Evolutionary conservation across 225 moss, liverwort and hornwort genomes (phyloP).

Genomic region (Pseudoscleropodium purum): DNA sequence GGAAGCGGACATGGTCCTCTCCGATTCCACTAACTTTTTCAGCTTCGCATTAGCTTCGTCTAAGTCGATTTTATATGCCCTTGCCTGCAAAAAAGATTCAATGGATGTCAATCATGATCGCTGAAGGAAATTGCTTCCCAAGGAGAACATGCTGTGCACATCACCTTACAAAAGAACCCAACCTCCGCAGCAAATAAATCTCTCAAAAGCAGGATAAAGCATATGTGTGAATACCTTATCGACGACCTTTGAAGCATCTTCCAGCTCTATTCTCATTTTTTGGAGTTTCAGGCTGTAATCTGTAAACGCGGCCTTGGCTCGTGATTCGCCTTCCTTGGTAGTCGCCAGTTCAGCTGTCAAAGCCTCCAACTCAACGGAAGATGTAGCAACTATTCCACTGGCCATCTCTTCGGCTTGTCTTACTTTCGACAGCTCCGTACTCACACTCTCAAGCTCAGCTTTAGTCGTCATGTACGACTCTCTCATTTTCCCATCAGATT

Average conservation of each 20-base stretch:
- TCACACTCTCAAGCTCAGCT: constrained; percentile 36
- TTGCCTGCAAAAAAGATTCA: constrained; percentile 25
- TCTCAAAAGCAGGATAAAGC: neutral
- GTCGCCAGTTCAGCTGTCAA: constrained; percentile 23
- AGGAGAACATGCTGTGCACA: neutral
- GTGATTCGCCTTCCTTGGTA: constrained; percentile 39
- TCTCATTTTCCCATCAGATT: constrained; percentile 17
- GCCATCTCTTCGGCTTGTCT: constrained; percentile 41
- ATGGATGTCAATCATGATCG: neutral
- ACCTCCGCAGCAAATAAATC: neutral
- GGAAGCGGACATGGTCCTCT: constrained; percentile 53
- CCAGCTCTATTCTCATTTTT: constrained; percentile 42
- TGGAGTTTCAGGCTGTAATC: constrained; percentile 56
- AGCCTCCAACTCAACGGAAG: constrained; percentile 34
- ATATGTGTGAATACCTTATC: constrained; percentile 22
- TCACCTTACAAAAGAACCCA: neutral
- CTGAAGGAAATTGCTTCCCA: neutral
- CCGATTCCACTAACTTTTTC: constrained; percentile 35
- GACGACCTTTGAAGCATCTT: constrained; percentile 31
- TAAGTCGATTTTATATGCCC: constrained; percentile 35
- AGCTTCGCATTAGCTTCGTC: constrained; percentile 46
- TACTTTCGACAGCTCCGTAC: constrained; percentile 23
- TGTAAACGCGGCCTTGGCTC: constrained; percentile 47
- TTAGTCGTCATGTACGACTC: constrained; percentile 15
- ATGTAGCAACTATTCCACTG: constrained; percentile 26